phyloP scores from a whole-genome alignment of 139 green algal genomes.

The Chlamydomonas sphaeroides region DNA sequence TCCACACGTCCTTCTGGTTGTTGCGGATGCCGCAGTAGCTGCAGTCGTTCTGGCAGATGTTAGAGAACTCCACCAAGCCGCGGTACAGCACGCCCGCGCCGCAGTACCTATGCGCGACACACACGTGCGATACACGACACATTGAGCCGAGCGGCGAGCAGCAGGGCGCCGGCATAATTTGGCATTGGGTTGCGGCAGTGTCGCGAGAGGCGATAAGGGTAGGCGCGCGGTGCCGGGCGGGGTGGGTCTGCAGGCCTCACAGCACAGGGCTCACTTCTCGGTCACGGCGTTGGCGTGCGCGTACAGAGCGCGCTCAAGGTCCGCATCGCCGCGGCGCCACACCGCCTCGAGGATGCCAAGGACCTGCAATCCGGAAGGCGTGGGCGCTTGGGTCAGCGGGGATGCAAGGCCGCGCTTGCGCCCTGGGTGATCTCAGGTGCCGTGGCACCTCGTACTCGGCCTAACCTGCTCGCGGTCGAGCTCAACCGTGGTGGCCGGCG shows the following conservation, averaged over 20 bases:
- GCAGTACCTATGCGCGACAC: slow-evolving; percentile 56
- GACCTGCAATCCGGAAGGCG: too few relatives aligned
- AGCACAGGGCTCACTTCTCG: slow-evolving; percentile 10
- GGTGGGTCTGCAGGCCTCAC: too few relatives aligned
- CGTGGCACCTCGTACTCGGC: too few relatives aligned
- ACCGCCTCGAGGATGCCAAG: slow-evolving; percentile 50
- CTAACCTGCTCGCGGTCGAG: slow-evolving; percentile 55
- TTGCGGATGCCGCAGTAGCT: slow-evolving; percentile 77
- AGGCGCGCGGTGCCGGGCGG: too few relatives aligned
- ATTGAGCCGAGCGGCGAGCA: too few relatives aligned
- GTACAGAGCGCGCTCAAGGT: slow-evolving; percentile 69
- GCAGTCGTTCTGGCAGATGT: slow-evolving; percentile 77
- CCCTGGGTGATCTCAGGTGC: too few relatives aligned
- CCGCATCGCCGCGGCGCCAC: slow-evolving; percentile 44
- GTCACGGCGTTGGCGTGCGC: slow-evolving; percentile 64
- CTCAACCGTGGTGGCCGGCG: slow-evolving; percentile 56
- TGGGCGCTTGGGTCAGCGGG: too few relatives aligned
- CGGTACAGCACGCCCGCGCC: slow-evolving; percentile 63
- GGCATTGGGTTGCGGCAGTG: too few relatives aligned
- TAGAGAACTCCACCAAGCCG: slow-evolving; percentile 75
- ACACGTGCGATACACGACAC: too few relatives aligned
- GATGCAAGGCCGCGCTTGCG: too few relatives aligned
- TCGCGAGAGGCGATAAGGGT: too few relatives aligned
- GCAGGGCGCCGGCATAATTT: too few relatives aligned
- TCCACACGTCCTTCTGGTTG: slow-evolving; percentile 51